Conservation (phyloP, 352 stramenopile genomes). For the Globisporangium camurandrum region DNA sequence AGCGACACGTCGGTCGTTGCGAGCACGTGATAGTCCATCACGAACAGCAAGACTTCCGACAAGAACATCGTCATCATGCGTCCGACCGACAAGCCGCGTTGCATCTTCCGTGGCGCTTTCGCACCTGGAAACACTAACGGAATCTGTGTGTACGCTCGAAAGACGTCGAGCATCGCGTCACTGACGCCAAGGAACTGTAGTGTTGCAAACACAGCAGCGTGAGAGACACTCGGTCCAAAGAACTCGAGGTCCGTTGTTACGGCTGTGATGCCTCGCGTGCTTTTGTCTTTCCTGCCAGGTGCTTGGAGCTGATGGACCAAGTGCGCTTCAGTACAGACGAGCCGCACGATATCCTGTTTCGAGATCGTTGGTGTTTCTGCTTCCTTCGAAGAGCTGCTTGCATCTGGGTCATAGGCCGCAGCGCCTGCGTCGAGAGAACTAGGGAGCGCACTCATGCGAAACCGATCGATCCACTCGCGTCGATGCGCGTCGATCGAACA, state of each 20-base stretch:
- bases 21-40: conserved; percentile 40
- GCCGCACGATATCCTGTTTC: conserved; percentile 36
- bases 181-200: conserved; percentile 29
- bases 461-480: conserved; percentile 12
- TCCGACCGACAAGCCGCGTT: conserved; percentile 27
- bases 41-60: conserved; percentile 33
- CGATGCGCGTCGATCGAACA: conserved; percentile 4
- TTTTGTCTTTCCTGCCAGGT: conserved; percentile 1
- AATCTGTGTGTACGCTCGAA: conserved; percentile 30
- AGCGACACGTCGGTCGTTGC: conserved; percentile 8
- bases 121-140: conserved; percentile 29
- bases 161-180: conserved; percentile 24
- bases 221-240: conserved; percentile 32
- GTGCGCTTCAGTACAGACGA: conserved; percentile 30
- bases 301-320: conserved; percentile 12
- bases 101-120: conserved; percentile 19
- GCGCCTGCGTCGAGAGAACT: conserved; percentile 12
- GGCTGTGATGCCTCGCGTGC: conserved; percentile 15
- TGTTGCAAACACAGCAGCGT: conserved; percentile 29
- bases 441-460: conserved; percentile 21
- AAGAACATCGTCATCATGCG: conserved; percentile 33
- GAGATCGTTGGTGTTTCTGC: conserved; percentile 5
- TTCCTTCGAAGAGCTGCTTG: too few relatives aligned
- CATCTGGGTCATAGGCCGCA: conserved; percentile 15
- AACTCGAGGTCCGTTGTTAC: conserved; percentile 46